Evolutionary conservation across 345 rosid genomes (phyloP).

Genomic region (Eucalyptus viminalis): DNA sequence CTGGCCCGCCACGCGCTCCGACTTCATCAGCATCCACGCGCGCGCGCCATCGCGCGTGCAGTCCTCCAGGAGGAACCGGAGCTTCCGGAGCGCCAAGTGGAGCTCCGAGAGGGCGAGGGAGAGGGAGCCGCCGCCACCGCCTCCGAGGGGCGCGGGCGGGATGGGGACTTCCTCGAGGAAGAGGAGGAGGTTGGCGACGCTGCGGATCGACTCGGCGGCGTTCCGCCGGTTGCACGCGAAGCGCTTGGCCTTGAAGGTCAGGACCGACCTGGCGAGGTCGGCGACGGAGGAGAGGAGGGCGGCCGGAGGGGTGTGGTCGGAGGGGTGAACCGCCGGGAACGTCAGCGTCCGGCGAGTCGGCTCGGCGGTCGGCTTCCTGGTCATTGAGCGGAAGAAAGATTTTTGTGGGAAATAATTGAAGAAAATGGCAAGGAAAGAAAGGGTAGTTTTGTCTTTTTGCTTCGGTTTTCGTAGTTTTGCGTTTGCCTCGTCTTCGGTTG

Average conservation of each 20-base stretch:
- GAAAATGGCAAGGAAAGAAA: neutral
- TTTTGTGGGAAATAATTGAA: neutral
- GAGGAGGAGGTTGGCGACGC: constrained; percentile 24
- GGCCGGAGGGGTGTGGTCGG: constrained; percentile 21
- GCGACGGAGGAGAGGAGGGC: constrained; percentile 43
- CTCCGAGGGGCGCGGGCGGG: constrained; percentile 8
- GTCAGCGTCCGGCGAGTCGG: constrained; percentile 51
- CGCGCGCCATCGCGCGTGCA: constrained; percentile 53
- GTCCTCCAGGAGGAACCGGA: constrained; percentile 45
- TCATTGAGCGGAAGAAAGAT: neutral
- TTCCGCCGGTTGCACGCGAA: constrained; percentile 36
- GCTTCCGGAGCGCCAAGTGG: constrained; percentile 49
- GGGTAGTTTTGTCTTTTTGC: neutral
- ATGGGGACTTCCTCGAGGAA: constrained; percentile 35
- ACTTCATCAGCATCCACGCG: constrained; percentile 43
- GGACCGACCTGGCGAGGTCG: constrained; percentile 25
- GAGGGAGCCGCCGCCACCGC: neutral
- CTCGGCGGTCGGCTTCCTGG: neutral
- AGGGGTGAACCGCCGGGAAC: constrained; percentile 54
- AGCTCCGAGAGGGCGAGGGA: constrained; percentile 52
- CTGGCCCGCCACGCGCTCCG: constrained; percentile 39
- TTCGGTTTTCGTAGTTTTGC: neutral
- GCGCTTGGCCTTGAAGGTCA: constrained; percentile 19
- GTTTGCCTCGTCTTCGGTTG: neutral
- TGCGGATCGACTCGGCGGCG: constrained; percentile 33